Evolutionary conservation across 805 yeast genomes (phyloP).

Genomic region (Suhomyces canberraensis): DNA sequence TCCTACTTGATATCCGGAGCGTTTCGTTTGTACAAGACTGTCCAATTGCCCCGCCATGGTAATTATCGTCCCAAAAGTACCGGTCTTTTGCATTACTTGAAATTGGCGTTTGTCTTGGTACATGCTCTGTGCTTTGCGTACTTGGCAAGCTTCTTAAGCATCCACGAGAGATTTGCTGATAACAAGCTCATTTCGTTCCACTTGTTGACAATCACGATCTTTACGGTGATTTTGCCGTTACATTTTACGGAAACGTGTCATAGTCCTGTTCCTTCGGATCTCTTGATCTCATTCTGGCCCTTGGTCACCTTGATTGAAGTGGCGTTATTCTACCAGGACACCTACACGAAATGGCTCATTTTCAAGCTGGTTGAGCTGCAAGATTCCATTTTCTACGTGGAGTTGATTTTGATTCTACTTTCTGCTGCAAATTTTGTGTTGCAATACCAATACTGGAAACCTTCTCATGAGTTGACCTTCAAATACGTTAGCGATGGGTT

Average conservation of each 20-base stretch:
- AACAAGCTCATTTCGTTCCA: constrained; percentile 15
- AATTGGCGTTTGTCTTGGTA: constrained; percentile 16
- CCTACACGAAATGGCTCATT: constrained; percentile 22
- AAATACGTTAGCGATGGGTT: constrained; percentile 24
- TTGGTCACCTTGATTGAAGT: constrained; percentile 15
- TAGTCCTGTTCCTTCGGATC: constrained; percentile 18
- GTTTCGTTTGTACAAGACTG: background rate
- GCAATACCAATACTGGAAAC: constrained; percentile 38
- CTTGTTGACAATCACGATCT: constrained; percentile 7
- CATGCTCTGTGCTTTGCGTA: constrained; percentile 15
- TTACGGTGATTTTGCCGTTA: constrained; percentile 20
- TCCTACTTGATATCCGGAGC: constrained; percentile 5
- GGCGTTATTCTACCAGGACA: constrained; percentile 24
- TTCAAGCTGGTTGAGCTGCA: constrained; percentile 8
- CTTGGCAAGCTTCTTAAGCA: constrained; percentile 14
- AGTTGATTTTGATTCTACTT: constrained; percentile 25
- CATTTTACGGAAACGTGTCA: constrained; percentile 24
- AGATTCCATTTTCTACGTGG: constrained; percentile 13
- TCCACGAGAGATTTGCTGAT: constrained; percentile 24
- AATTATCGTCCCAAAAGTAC: constrained; percentile 16
- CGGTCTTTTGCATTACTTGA: constrained; percentile 23
- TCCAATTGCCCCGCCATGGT: constrained; percentile 13
- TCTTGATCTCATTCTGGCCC: constrained; percentile 31
- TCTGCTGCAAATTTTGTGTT: constrained; percentile 31
- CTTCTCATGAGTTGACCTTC: constrained; percentile 35